Evolutionary conservation across 2,329 filamentous ascomycete species (phyloP), one percentile per base, ranked within the genome.

Genomic region (Epichloe uncinata): DNA sequence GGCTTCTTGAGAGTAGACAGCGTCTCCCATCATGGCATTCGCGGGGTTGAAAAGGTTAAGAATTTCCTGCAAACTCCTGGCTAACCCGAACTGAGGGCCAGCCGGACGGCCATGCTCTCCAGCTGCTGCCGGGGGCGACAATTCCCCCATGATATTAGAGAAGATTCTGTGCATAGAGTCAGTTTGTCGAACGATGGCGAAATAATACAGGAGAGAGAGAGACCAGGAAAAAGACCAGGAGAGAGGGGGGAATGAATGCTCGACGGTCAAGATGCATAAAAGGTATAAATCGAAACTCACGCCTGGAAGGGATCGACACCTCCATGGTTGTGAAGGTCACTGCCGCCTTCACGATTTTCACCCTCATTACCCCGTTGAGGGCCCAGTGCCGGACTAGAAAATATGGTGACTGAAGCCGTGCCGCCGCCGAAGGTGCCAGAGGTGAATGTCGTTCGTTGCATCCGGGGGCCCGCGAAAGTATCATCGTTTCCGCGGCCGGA

Each of bases 1-100:
- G 3, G 86, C 90, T 68, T 95, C 89, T 66, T 97, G 87, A 0
- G 85, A 85, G 64, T 91, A 94, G 1, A 95, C 91, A 7, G 83
- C 87, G 64, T 97, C 91, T 18, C 89, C 87, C 52, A 78, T 73
- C 15, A 71, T 66, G 7, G 69, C 73, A 51, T 73, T 69, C n/a
- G 67, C 68, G 12, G 77, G 75, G 48, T 73, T 74, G 38, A 82
- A 65, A 26, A 83, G 36, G 64, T 63, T 68, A 16, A 84, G 64
- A 5, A 83, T 66, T 16, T 76, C 72, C 35, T 73, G 72, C 4
- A 82, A 61, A 34, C 69, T 68, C 47, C 59, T 54, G 22, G 59
- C 57, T 40, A 67, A 60, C 18, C 47, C 34, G 15, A 34, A 16
- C 9, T 52, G 56, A 18, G 58, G 38, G 4, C 47, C 54, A 11